A percentile compares a stretch with the other conserved stretches of the same genome.
Conservation (phyloP, 345 rosid species). For the rapeseed (Brassica napus) region Da-Ae NC_063446.1:10715001-10715500, state of each 20-base stretch:
- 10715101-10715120: background rate
- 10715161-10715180: background rate
- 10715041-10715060: background rate
- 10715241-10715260: background rate
- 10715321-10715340: background rate
- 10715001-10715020: conserved; percentile 15
- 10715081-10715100: background rate
- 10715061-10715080: background rate
- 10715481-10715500: conserved; percentile 54
- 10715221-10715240: background rate
- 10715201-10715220: background rate
- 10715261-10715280: background rate
- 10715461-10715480: background rate
- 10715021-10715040: background rate
- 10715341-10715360: background rate
- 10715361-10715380: background rate
- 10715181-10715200: no score
- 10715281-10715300: background rate
- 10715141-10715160: background rate
- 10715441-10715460: background rate
- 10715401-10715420: background rate
- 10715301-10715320: background rate
- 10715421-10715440: background rate
- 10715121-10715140: conserved; percentile 41
- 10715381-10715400: background rate